Evolutionary conservation across 352 stramenopile species (phyloP).

Genomic region (Thraustotheca clavata): DNA sequence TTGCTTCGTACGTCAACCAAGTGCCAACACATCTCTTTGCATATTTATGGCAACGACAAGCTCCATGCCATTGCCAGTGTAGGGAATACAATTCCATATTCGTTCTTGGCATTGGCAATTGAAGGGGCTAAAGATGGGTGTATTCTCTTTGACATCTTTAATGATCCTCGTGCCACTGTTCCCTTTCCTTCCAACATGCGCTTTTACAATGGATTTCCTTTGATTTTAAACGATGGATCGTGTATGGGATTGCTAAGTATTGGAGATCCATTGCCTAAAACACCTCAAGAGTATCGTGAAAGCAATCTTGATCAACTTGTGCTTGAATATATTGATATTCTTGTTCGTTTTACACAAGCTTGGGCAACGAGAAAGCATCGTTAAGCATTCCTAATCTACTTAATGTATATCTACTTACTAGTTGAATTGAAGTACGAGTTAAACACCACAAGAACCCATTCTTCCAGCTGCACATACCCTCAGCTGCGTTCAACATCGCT

Average conservation of each 20-base stretch:
- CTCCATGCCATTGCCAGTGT: background rate
- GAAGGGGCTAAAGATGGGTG: background rate
- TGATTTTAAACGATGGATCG: background rate
- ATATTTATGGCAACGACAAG: background rate
- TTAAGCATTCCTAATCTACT: too few relatives aligned
- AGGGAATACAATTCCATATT: background rate
- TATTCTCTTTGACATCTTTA: background rate
- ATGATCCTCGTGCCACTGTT: background rate
- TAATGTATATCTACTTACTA: too few relatives aligned
- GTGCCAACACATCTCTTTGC: background rate
- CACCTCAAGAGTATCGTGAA: background rate
- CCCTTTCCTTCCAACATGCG: background rate
- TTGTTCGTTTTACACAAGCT: too few relatives aligned
- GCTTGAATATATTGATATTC: background rate
- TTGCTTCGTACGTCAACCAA: background rate
- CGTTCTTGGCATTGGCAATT: background rate
- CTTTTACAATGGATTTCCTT: constrained; percentile 4
- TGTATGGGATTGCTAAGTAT: background rate
- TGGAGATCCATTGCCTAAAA: background rate
- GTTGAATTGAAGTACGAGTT: too few relatives aligned
- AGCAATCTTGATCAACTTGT: constrained; percentile 3
- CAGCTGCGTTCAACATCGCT: too few relatives aligned
- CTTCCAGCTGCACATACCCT: too few relatives aligned
- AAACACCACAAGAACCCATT: too few relatives aligned
- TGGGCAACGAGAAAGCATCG: too few relatives aligned